Evolutionary conservation across 2,329 filamentous ascomycete species (phyloP).

Genomic region (Chaetoscypha palmicola): DNA sequence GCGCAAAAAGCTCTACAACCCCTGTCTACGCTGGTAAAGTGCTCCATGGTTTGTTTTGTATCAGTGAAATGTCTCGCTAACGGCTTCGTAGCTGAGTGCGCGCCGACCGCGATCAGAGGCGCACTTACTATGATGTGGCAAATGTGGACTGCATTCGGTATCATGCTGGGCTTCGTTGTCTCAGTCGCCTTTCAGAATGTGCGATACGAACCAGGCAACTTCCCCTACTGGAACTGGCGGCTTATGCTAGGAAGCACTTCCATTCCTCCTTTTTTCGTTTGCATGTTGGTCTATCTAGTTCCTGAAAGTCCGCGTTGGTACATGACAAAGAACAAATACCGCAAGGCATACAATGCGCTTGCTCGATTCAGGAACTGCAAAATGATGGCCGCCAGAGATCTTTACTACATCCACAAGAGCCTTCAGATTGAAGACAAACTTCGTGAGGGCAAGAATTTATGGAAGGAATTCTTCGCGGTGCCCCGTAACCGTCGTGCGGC

Average conservation of each 20-base stretch:
- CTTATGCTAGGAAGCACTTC: slow-evolving; percentile 57
- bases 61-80: too few species aligned
- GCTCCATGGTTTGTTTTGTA: too few species aligned
- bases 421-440: slow-evolving; percentile 30
- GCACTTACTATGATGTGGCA: slow-evolving; percentile 81
- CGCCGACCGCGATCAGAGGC: slow-evolving; percentile 45
- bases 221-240: slow-evolving; percentile 47
- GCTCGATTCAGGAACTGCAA: slow-evolving; percentile 48
- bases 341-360: slow-evolving; percentile 48
- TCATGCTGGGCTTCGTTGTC: slow-evolving; percentile 44
- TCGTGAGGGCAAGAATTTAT: background rate
- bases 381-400: slow-evolving; percentile 52
- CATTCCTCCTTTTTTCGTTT: slow-evolving; percentile 50
- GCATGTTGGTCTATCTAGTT: slow-evolving; percentile 54
- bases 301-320: slow-evolving; percentile 57
- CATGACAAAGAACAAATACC: slow-evolving; percentile 41
- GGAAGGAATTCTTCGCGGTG: slow-evolving; percentile 53
- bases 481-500: slow-evolving; percentile 64
- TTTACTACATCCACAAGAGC: slow-evolving; percentile 50
- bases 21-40: slow-evolving; percentile 37
- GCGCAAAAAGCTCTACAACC: slow-evolving; percentile 61
- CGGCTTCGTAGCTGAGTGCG: slow-evolving; percentile 48
- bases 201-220: slow-evolving; percentile 33
- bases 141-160: slow-evolving; percentile 47
- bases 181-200: slow-evolving; percentile 45